Evolutionary conservation across 108 stramenopile genomes (phyloP), one percentile per base, ranked within the genome.

Genomic region (Seminavis robusta): DNA sequence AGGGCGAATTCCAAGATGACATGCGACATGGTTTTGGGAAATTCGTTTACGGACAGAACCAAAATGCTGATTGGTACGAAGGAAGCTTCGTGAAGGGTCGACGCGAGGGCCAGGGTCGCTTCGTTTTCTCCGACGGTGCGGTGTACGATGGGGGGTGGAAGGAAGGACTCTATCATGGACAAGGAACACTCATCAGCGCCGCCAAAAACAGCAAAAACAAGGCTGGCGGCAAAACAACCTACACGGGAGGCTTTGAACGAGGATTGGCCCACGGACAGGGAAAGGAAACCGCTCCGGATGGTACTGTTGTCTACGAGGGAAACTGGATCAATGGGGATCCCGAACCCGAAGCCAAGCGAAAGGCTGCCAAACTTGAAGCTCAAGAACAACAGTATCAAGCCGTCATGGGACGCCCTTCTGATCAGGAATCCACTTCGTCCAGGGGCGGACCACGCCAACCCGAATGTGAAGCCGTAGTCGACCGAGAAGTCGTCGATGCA

Each of bases 91-190:
- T 51, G 21, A 20, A 55, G 13, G 43, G 34, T 13, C 52, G 56
- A 19, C 62, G 62, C n/a, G 42, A 53, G 1, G 62, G 62, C 7
- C 19, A 63, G 9, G 62, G 62, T 21, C 53, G 11, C 1, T 71
- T 71, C 29, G 39, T 53, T 2, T 65, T 64, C 33, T 15, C 39
- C 19, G 30, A 26, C 9, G 56, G 65, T 16, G 32, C 52, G 5
- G 24, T 39, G 24, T 76, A 76, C 43, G 41, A 57, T 33, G 75
- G 75, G 0, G 52, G 33, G 23, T 76, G 58, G 67, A 34, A 61
- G 25, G 42, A 55, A n/a, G 68, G 69, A 1, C 4, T 51, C 7
- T 74, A 67, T 28, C n/a, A 62, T 45, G 59, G 64, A 40, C 24
- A 57, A 20, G 69, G 61, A 3, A 55, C 24, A 10, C 47, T 70